These are phyloP conservation scores for Elymus sibiricus DNA, from an alignment of 176 grass and related monocot species.

Conservation along the genomic window DNA sequence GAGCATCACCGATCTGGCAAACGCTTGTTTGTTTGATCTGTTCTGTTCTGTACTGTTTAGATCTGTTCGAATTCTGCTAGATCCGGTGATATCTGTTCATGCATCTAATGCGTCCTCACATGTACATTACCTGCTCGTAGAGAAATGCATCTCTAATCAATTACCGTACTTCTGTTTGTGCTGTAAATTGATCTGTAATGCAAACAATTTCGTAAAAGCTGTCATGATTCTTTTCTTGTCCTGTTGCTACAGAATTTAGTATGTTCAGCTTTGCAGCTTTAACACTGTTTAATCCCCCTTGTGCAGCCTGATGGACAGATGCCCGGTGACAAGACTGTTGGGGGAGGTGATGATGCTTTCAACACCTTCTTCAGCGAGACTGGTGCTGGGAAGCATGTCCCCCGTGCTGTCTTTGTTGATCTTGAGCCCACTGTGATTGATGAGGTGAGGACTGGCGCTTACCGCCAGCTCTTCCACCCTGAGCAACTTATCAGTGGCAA, in stretches of 20 bases:
- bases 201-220: not conserved
- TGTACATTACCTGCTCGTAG: not conserved
- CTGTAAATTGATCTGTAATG: not conserved
- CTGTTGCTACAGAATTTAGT: not conserved
- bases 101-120: not conserved
- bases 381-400: constrained; percentile 56
- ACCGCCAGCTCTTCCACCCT: constrained; percentile 65
- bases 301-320: constrained; percentile 50
- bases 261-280: not conserved
- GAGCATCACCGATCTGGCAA: not conserved
- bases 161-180: not conserved
- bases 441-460: constrained; percentile 51
- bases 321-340: constrained; percentile 45
- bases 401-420: constrained; percentile 59
- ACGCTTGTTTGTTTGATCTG: not conserved
- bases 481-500: constrained; percentile 68
- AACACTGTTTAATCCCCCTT: not conserved
- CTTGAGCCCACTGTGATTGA: constrained; percentile 61
- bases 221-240: not conserved
- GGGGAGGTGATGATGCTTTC: constrained; percentile 65
- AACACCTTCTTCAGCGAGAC: constrained; percentile 71
- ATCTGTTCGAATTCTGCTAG: not conserved
- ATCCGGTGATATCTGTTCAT: not conserved
- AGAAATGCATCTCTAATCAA: not conserved
- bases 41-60: not conserved